Conservation (phyloP, 2,329 filamentous ascomycete species). For the Hypoxylon sp. region DNA sequence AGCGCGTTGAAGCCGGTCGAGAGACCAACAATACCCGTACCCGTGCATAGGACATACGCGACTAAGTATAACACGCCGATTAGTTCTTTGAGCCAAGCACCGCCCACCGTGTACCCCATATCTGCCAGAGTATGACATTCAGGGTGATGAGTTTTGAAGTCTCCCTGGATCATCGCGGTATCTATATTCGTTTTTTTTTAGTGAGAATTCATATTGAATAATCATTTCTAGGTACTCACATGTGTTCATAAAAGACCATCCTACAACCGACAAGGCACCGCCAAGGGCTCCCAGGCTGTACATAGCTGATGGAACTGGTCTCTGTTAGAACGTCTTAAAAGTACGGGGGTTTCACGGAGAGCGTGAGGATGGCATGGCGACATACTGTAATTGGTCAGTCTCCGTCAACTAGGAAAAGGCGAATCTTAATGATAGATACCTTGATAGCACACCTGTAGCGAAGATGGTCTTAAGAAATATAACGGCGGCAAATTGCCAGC, state of each 20-base stretch:
- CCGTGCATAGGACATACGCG: conserved; percentile 67
- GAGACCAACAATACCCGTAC: conserved; percentile 69
- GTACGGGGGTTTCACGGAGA: neutral
- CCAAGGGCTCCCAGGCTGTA: conserved; percentile 44
- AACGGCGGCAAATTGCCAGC: conserved; percentile 63
- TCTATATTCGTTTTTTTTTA: conserved; percentile 12
- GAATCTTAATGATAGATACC: neutral
- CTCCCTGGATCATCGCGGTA: conserved; percentile 41
- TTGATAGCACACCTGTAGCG: conserved; percentile 43
- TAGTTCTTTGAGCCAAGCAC: conserved; percentile 62
- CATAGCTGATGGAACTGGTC: conserved; percentile 46
- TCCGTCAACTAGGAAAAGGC: neutral
- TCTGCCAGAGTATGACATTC: conserved; percentile 41
- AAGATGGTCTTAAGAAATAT: conserved; percentile 63
- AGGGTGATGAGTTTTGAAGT: conserved; percentile 43
- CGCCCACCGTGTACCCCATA: conserved; percentile 61
- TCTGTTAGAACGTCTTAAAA: conserved; percentile 3
- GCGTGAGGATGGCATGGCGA: neutral
- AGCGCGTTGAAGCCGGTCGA: conserved; percentile 71
- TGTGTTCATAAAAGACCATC: conserved; percentile 46
- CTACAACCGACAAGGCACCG: conserved; percentile 44
- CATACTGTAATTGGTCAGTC: conserved; percentile 20
- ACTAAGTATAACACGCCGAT: conserved; percentile 67
- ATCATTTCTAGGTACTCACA: conserved; percentile 30
- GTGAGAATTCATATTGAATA: neutral